Conservation (phyloP, 2,329 filamentous ascomycete genomes). For the Capronia coronata region DNA sequence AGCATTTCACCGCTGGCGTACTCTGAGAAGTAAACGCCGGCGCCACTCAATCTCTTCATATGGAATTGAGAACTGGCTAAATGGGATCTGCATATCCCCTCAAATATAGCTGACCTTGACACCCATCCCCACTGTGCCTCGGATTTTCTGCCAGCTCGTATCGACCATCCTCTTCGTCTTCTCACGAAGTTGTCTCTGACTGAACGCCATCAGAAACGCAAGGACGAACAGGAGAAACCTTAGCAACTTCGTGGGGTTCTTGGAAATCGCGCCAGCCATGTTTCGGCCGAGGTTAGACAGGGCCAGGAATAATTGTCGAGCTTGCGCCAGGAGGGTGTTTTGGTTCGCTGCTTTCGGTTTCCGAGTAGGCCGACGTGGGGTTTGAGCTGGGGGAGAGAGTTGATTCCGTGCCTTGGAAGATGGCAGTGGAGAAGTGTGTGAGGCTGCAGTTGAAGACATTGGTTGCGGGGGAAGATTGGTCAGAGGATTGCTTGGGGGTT, state of each 20-base stretch:
- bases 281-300: conserved; percentile 47
- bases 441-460: conserved; percentile 11
- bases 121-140: conserved; percentile 85
- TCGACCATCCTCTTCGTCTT: conserved; percentile 63
- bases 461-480: conserved; percentile 13
- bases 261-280: conserved; percentile 47
- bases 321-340: conserved; percentile 36
- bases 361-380: conserved; percentile 14
- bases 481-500: conserved; percentile 8
- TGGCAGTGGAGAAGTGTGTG: conserved; percentile 9
- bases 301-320: conserved; percentile 40
- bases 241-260: conserved; percentile 51
- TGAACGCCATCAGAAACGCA: conserved; percentile 69
- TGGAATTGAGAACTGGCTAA: too few relatives aligned
- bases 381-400: conserved; percentile 22
- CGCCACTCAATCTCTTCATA: too few relatives aligned
- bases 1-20: background rate
- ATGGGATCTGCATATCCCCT: background rate
- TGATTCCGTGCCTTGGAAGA: conserved; percentile 10
- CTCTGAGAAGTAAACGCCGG: background rate
- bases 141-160: conserved; percentile 71
- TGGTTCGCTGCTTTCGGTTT: conserved; percentile 26
- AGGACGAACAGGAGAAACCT: conserved; percentile 70
- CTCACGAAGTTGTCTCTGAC: conserved; percentile 67
- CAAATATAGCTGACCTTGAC: conserved; percentile 91